A percentile compares a stretch with the other conserved stretches of the same genome.
phyloP scores from a whole-genome alignment of 805 yeast genomes.

The Lipomyces sp. region DNA sequence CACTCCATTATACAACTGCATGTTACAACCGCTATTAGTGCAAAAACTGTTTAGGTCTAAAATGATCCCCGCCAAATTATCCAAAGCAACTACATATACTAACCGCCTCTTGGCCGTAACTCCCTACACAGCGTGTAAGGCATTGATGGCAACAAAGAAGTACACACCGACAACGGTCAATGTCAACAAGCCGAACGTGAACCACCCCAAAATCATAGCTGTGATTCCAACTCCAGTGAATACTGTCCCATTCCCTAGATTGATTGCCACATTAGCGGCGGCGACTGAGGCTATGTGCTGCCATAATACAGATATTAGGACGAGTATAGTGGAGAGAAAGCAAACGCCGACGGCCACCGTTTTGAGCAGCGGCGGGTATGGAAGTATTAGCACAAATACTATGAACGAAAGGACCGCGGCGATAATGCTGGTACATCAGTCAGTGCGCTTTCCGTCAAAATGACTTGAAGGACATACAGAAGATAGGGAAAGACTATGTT shows the following conservation, averaged over 20 bases:
- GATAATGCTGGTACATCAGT: constrained; percentile 8
- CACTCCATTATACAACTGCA: background rate
- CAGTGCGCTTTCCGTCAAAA: background rate
- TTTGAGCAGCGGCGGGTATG: constrained; percentile 32
- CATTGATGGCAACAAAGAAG: constrained; percentile 20
- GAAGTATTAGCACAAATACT: constrained; percentile 27
- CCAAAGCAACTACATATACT: background rate
- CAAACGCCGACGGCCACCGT: constrained; percentile 13
- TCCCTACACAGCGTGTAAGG: background rate
- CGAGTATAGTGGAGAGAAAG: constrained; percentile 26
- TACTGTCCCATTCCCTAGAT: constrained; percentile 30
- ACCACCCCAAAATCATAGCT: constrained; percentile 34
- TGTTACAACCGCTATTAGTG: background rate
- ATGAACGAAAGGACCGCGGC: constrained; percentile 30
- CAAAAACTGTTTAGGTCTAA: background rate
- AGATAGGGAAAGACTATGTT: constrained; percentile 34
- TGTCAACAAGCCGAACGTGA: constrained; percentile 24
- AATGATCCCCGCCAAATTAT: background rate
- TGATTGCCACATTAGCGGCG: constrained; percentile 20
- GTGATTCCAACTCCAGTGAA: constrained; percentile 28
- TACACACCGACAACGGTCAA: constrained; percentile 28
- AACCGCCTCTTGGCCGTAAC: background rate
- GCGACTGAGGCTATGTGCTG: constrained; percentile 34
- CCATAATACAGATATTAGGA: constrained; percentile 35
- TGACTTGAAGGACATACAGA: constrained; percentile 10